Evolutionary conservation across 139 green algal genomes (phyloP), one percentile per base, ranked within the genome.

Genomic region (Chlamydomonas asymmetrica): DNA sequence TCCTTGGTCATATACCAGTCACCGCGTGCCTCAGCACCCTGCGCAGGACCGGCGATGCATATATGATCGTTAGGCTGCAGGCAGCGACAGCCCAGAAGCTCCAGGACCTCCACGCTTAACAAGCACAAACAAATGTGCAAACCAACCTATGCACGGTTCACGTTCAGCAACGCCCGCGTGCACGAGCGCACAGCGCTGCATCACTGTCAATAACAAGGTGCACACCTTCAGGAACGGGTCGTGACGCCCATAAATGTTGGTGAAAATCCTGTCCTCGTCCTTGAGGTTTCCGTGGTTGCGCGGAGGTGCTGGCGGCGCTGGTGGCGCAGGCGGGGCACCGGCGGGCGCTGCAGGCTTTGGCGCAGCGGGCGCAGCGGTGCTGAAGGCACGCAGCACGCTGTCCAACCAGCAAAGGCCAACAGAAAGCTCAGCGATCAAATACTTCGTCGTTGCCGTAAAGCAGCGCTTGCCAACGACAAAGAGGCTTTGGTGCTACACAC

Each of bases 231-330:
- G 87, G 73, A 92, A 96, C 2, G 87, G 85, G 69, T 98, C 96
- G 63, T 96, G 90, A 45, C 85, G 81, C 8, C 94, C 91, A 75
- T 99, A 99, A 34, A 99, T 88, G 83, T 99, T 99, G 32, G 91
- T 97, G 80, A 99, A 99, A 39, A 99, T 98, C 41, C 96, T 84
- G 86, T 99, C 96, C 56, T 98, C 83, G 63, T 99, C 96, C 52
- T 90, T 89, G 7, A 99, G 88, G 13, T 84, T 87, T 1, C 95
- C 96, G 64, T 90, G 94, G 0, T n/a, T n/a, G n/a, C n/a, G n/a
- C n/a, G n/a, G 63, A 76, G 0, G 88, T 93, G 75, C 78, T 87
- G 68, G 76, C 34, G 29, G 48, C 22, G 75, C 70, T 13, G 79
- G 75, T 7, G 80, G 67, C 10, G 80, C 63, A 39, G 71, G 64